Evolutionary conservation across 257 asterid genomes (phyloP).

Genomic region (Solanum clarkiae): DNA sequence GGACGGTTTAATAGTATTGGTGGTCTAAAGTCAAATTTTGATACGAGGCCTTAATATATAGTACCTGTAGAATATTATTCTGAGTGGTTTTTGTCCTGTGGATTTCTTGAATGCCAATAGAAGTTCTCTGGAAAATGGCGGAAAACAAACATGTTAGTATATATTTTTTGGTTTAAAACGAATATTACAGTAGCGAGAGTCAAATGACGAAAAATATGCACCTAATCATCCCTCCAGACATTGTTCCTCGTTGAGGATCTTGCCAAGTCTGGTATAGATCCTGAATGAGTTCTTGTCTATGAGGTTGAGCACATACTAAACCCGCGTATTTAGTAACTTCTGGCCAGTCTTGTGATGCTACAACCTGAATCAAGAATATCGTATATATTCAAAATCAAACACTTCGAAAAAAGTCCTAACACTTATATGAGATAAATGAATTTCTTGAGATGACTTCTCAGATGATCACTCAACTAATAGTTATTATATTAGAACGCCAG

Average conservation of each 20-base stretch:
- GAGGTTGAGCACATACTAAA: constrained; percentile 96
- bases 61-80: constrained; percentile 88
- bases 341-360: constrained; percentile 99
- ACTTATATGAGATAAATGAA: neutral
- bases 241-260: constrained; percentile 86
- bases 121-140: constrained; percentile 57
- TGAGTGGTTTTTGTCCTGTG: constrained; percentile 93
- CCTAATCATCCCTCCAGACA: constrained; percentile 99
- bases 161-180: neutral
- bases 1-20: neutral
- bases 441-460: neutral
- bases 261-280: constrained; percentile 94
- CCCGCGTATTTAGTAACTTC: constrained; percentile 98
- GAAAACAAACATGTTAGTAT: neutral
- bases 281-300: constrained; percentile 88
- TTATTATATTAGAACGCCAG: neutral
- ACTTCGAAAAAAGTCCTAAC: neutral
- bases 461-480: neutral
- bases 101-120: constrained; percentile 91
- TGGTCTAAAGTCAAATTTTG: neutral
- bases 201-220: neutral
- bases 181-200: neutral
- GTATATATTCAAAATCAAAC: neutral
- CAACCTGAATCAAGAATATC: constrained; percentile 41
- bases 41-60: neutral